Evolutionary conservation across 2,329 filamentous ascomycete genomes (phyloP).

Genomic region (Xylariaceae sp.): DNA sequence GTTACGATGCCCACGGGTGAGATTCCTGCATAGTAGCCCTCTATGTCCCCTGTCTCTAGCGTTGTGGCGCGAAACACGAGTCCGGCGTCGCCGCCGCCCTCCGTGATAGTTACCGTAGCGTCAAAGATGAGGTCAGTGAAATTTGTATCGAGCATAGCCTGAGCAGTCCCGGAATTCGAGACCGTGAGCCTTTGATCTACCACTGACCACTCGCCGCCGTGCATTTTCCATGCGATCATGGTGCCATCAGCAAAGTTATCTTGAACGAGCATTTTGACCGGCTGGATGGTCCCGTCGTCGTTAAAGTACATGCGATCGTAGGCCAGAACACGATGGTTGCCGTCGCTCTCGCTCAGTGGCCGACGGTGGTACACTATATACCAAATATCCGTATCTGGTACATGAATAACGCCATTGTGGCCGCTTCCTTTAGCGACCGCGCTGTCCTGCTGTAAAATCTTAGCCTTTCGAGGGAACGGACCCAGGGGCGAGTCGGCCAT

Average conservation of each 20-base stretch:
- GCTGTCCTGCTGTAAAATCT: constrained; percentile 42
- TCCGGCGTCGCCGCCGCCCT: constrained; percentile 34
- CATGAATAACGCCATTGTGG: constrained; percentile 45
- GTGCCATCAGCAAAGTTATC: constrained; percentile 46
- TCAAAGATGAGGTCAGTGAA: constrained; percentile 40
- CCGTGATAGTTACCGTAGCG: constrained; percentile 31
- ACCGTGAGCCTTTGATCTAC: constrained; percentile 32
- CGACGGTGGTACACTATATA: constrained; percentile 52
- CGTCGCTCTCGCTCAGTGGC: constrained; percentile 46
- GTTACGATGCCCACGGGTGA: constrained; percentile 24
- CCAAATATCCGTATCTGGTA: constrained; percentile 43
- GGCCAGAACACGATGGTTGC: constrained; percentile 50
- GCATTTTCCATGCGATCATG: constrained; percentile 42
- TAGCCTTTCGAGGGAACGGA: constrained; percentile 43
- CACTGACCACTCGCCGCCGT: constrained; percentile 33
- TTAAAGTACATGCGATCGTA: constrained; percentile 54
- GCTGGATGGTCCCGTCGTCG: constrained; percentile 45
- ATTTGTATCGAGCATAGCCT: constrained; percentile 41
- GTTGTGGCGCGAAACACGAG: constrained; percentile 41
- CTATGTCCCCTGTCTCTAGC: constrained; percentile 28
- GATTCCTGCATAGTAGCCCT: constrained; percentile 35
- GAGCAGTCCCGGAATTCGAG: constrained; percentile 20
- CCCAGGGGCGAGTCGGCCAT: constrained; percentile 44
- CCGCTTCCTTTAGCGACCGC: constrained; percentile 43
- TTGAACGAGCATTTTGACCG: constrained; percentile 48